Conservation (phyloP, 176 grass and related monocot species). For the Ampelocalamus luodianensis region DNA sequence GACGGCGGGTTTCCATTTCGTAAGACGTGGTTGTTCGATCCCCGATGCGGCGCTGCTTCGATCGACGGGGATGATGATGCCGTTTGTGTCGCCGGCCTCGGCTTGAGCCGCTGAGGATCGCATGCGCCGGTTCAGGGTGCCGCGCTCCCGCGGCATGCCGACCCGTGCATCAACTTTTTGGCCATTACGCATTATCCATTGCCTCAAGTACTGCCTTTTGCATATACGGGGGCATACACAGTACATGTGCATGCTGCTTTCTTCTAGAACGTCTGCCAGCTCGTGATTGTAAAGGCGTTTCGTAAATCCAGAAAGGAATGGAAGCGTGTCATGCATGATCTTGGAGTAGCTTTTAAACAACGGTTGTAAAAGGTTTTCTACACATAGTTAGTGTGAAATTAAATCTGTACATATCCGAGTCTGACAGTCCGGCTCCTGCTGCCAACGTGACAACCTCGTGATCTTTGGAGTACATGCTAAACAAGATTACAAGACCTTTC, state of each 20-base stretch:
- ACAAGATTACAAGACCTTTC: not conserved
- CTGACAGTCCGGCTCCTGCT: not conserved
- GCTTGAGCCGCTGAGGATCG: not conserved
- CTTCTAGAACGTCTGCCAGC: not conserved
- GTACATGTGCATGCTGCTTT: not conserved
- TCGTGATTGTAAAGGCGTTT: not conserved
- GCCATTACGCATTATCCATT: conserved; percentile 15
- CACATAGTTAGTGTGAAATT: not conserved
- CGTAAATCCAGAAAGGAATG: not conserved
- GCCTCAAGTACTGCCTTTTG: not conserved
- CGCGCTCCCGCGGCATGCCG: conserved; percentile 21
- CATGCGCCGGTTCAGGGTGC: conserved; percentile 35
- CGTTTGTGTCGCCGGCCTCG: not conserved
- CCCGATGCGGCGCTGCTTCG: too few relatives aligned
- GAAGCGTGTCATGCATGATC: not conserved
- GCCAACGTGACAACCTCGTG: not conserved
- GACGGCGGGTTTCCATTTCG: too few relatives aligned
- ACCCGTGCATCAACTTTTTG: not conserved
- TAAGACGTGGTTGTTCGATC: too few relatives aligned
- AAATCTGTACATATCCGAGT: not conserved
- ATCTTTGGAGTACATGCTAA: not conserved
- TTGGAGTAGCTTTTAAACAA: conserved; percentile 13
- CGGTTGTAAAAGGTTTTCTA: not conserved
- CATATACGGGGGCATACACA: too few relatives aligned
- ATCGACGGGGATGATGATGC: too few relatives aligned